Percentiles rank a stretch among this genome's conserved stretches.
Evolutionary conservation across 441 rosid species (phyloP).

Genomic region (Cnidoscolus chayamansa): DNA sequence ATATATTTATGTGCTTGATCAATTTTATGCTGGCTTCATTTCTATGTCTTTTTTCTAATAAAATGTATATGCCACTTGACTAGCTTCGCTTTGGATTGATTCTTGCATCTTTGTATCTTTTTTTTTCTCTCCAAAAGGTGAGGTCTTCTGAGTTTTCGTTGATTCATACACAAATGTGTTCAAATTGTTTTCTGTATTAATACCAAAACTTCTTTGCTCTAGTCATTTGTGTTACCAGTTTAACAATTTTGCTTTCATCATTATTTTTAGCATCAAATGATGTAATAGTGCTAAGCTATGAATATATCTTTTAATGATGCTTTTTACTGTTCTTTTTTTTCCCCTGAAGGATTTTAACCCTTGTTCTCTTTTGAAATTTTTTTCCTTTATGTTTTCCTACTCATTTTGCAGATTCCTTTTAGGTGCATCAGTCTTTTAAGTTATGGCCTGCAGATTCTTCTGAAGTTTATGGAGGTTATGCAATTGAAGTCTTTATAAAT

Average conservation of each 20-base stretch:
- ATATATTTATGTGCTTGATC: not conserved
- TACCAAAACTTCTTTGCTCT: not conserved
- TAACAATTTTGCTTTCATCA: not conserved
- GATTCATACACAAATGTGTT: not conserved
- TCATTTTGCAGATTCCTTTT: constrained; percentile 64
- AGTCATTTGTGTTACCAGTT: not conserved
- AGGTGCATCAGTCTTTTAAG: constrained; percentile 51
- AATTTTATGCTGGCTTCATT: not conserved
- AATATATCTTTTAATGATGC: constrained; percentile 3
- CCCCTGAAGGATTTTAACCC: constrained; percentile 14
- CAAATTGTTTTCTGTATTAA: not conserved
- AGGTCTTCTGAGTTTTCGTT: not conserved
- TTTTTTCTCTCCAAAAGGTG: not conserved
- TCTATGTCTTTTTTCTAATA: not conserved
- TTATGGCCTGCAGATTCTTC: constrained; percentile 72
- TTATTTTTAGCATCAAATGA: not conserved
- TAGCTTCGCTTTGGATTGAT: not conserved
- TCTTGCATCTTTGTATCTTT: not conserved
- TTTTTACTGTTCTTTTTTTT: constrained; percentile 11
- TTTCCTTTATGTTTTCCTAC: constrained; percentile 36
- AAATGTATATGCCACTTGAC: not conserved
- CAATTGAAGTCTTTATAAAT: constrained; percentile 60
- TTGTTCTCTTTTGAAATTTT: constrained; percentile 23
- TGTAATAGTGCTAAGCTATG: not conserved
- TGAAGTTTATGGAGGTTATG: constrained; percentile 67